These are phyloP conservation scores for Pseudonitzschia multistriata DNA, from an alignment of 108 stramenopile genomes.

Conservation along the genomic window DNA sequence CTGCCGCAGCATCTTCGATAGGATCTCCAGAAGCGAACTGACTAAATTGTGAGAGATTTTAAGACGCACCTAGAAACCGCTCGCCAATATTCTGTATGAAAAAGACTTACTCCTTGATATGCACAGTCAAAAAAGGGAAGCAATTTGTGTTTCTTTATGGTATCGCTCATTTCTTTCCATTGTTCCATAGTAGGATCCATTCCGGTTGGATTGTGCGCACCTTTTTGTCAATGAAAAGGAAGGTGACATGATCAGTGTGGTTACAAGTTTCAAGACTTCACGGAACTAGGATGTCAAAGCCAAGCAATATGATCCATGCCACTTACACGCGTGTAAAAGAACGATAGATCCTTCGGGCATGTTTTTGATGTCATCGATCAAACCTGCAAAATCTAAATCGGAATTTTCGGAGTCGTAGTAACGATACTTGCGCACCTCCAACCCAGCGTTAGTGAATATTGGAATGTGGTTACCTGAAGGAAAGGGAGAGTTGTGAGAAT, in stretches of 20 bases:
- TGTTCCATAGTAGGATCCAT: constrained; percentile 96
- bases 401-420: constrained; percentile 88
- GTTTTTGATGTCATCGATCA: constrained; percentile 83
- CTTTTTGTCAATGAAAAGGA: background rate
- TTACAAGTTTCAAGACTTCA: background rate
- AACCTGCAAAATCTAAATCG: constrained; percentile 82
- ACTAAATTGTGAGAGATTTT: constrained; percentile 71
- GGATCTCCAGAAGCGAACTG: constrained; percentile 97
- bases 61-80: constrained; percentile 48
- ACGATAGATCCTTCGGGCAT: constrained; percentile 88
- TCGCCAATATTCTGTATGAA: constrained; percentile 86
- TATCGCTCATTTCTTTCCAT: constrained; percentile 91
- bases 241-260: background rate
- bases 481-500: constrained; percentile 34
- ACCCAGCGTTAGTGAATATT: constrained; percentile 89
- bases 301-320: background rate
- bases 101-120: constrained; percentile 44
- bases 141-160: constrained; percentile 77
- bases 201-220: constrained; percentile 97
- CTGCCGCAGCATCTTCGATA: constrained; percentile 86
- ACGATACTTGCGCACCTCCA: constrained; percentile 87
- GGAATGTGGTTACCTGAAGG: constrained; percentile 89
- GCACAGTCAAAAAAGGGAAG: constrained; percentile 97
- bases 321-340: constrained; percentile 93
- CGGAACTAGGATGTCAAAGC: background rate